Evolutionary conservation across 169 alveolate species (phyloP).

Genomic region (Pseudocohnilembus persalinus): DNA sequence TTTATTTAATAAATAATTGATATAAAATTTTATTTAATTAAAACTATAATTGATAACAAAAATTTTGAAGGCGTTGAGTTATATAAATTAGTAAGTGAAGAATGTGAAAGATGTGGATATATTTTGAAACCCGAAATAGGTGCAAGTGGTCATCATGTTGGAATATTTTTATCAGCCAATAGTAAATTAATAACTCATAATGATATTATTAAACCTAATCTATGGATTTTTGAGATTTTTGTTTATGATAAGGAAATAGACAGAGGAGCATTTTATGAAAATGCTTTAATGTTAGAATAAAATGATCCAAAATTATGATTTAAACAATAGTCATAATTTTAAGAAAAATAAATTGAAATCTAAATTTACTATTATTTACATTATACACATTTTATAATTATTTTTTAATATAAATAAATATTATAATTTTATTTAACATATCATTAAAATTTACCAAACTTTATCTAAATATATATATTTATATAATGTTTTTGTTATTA

Average conservation of each 20-base stretch:
- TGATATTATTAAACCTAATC: background rate
- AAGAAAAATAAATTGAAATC: background rate
- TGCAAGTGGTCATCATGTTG: background rate
- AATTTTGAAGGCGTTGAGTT: background rate
- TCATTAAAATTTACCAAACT: background rate
- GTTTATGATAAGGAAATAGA: background rate
- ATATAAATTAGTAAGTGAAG: background rate
- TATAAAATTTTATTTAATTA: too few species aligned
- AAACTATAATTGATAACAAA: background rate
- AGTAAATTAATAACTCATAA: background rate
- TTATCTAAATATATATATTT: background rate
- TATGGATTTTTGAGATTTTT: background rate
- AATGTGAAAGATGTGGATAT: background rate
- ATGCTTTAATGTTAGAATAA: background rate
- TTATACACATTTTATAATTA: too few species aligned
- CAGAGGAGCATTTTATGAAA: background rate
- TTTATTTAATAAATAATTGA: background rate
- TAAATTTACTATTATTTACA: too few species aligned
- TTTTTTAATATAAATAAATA: too few species aligned
- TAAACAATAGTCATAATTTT: too few species aligned
- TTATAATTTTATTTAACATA: too few species aligned
- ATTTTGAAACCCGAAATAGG: background rate
- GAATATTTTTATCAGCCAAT: background rate
- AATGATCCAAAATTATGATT: too few species aligned
- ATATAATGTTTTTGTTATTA: background rate